Percentiles rank a stretch among this genome's conserved stretches.
These are phyloP conservation scores for Alternaria sp. DNA, from an alignment of 2,329 filamentous ascomycete species.

Conservation along the genomic window DNA sequence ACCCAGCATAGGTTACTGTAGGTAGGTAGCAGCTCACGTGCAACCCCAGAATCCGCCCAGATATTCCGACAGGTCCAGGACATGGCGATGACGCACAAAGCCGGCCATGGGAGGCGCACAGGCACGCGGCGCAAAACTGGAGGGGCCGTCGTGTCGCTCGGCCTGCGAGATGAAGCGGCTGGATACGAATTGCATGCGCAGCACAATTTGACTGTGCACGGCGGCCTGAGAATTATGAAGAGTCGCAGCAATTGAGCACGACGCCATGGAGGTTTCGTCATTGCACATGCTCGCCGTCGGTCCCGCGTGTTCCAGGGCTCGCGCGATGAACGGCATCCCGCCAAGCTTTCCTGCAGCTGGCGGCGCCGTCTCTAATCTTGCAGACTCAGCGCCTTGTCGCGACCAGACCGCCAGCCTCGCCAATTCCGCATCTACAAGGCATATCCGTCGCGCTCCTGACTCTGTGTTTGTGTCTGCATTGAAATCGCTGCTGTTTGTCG, in stretches of 20 bases:
- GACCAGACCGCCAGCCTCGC: constrained; percentile 27
- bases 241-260: constrained; percentile 19
- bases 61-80: neutral
- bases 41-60: neutral
- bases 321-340: constrained; percentile 14
- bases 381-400: constrained; percentile 8
- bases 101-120: constrained; percentile 17
- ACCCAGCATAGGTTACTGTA: neutral
- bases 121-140: constrained; percentile 23
- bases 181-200: constrained; percentile 15
- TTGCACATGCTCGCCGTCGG: constrained; percentile 17
- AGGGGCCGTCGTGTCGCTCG: constrained; percentile 15
- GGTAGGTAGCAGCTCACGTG: neutral
- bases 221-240: neutral
- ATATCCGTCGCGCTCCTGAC: constrained; percentile 1
- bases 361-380: constrained; percentile 15
- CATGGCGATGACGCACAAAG: constrained; percentile 9
- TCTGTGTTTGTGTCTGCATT: constrained; percentile 16
- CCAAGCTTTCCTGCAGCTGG: constrained; percentile 19
- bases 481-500: constrained; percentile 7
- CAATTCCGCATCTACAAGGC: constrained; percentile 15
- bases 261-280: constrained; percentile 23
- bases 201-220: constrained; percentile 19
- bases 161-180: neutral
- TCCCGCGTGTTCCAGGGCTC: constrained; percentile 3